Base-by-base conservation (phyloP, 2,329 filamentous ascomycete species). In the Coniochaeta ligniaria region DNA sequence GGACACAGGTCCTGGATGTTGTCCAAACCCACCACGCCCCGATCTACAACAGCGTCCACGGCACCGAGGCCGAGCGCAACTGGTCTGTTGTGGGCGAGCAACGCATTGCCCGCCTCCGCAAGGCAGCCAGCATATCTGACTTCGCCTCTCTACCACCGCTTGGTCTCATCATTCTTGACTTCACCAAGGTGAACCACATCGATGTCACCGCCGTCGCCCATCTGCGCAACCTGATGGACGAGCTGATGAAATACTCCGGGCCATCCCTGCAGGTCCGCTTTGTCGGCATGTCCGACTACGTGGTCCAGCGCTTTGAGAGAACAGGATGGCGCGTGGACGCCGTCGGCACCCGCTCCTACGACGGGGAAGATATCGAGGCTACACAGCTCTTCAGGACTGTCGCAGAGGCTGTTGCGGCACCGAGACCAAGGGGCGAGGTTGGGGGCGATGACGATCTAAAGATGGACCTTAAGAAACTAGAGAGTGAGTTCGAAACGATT, bases 11-110 rank as follows among this genome's bases (percentile, higher is more conserved):
- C 20, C 70, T 84, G 17, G 81, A 85, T 63, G 72, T 74, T 1
- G 68, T 85, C 41, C 78, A 82, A 63, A 80, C 77, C 0, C 73
- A 75, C 62, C 76, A 79, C 62, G 71, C 76, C 0, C 73, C 74
- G 0, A 66, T 72, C 3, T 74, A 76, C 61, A 71, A 73, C 55
- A 70, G 73, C 6, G 68, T 71, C 0, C 69, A 72, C 22, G 59
- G 61, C 6, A 52, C 58, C 3, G 67, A 69, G 60, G 68, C 68
- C 0, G 76, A 79, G 28, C 75, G 81, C 3, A 82, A 75, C 61
- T 86, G 83, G 83, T 83, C 80, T 31, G 80, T 83, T 0, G 76
- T 78, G 0, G 77, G 75, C 1, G 76, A 79, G 65, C 77, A 78
- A 35, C 76, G 78, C 12, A 74, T 84, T 0, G 69, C 69, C 0